phyloP scores from a whole-genome alignment of 192 early-diverging fungal species.

The Phycomyces blakesleeanus region DNA sequence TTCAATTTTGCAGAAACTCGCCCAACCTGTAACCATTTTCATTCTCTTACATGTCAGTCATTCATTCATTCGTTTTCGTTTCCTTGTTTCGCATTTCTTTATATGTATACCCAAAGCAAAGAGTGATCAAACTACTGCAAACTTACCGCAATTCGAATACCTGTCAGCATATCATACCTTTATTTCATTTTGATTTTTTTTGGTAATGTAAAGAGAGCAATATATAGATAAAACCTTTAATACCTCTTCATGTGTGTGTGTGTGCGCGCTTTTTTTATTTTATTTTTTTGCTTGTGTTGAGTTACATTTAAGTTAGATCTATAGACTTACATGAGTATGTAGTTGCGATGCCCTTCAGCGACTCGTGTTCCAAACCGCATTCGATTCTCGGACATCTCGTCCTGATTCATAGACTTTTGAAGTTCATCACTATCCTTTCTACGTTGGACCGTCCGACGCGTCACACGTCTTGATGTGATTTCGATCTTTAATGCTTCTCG shows the following conservation, averaged over 20 bases:
- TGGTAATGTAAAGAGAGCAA: too few relatives aligned
- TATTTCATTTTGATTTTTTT: too few relatives aligned
- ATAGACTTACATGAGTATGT: constrained; percentile 15
- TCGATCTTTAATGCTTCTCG: constrained; percentile 3
- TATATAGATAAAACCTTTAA: too few relatives aligned
- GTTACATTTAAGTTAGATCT: too few relatives aligned
- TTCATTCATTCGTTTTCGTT: constrained; percentile 10
- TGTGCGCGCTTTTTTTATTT: neutral
- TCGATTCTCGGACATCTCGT: constrained; percentile 25
- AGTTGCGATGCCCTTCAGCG: constrained; percentile 15
- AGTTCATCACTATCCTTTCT: constrained; percentile 2
- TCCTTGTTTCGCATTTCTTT: neutral
- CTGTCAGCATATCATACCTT: constrained; percentile 22
- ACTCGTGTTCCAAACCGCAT: constrained; percentile 5
- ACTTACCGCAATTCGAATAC: constrained; percentile 22
- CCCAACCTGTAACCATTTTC: constrained; percentile 51
- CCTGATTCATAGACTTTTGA: constrained; percentile 18
- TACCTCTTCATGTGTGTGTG: neutral
- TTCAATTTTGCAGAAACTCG: constrained; percentile 82
- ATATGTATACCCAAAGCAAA: neutral
- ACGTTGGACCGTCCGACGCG: neutral
- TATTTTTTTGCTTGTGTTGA: too few relatives aligned
- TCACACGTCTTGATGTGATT: constrained; percentile 1
- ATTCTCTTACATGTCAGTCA: neutral
- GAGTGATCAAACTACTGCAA: constrained; percentile 5